A percentile compares a stretch with the other conserved stretches of the same genome.
Evolutionary conservation across 2,329 filamentous ascomycete species (phyloP).

Genomic region (Oidium heveae): DNA sequence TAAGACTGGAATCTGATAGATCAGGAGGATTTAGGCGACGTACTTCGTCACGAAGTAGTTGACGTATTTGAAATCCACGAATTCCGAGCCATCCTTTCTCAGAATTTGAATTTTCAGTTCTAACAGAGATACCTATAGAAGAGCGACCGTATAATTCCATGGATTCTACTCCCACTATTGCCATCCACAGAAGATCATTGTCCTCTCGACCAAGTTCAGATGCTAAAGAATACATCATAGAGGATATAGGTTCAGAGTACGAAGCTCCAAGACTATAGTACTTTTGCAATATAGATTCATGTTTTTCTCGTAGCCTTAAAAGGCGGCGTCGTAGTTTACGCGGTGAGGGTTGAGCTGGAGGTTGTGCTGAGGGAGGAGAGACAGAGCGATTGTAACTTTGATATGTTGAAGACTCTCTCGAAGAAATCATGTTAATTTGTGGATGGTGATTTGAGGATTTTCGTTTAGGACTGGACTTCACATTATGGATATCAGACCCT

Average conservation of each 20-base stretch:
- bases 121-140: conserved; percentile 48
- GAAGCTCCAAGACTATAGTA: conserved; percentile 79
- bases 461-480: conserved; percentile 38
- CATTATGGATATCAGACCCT: too few relatives aligned
- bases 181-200: conserved; percentile 84
- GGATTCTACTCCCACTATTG: conserved; percentile 85
- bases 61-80: conserved; percentile 59
- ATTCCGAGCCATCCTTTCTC: conserved; percentile 54
- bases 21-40: conserved; percentile 70
- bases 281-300: conserved; percentile 48
- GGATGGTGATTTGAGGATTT: conserved; percentile 35
- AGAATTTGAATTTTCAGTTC: conserved; percentile 28
- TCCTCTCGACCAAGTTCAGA: conserved; percentile 90
- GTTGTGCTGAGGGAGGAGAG: conserved; percentile 30
- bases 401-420: conserved; percentile 25
- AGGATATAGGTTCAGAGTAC: conserved; percentile 85
- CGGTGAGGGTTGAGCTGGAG: conserved; percentile 39
- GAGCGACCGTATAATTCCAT: conserved; percentile 78
- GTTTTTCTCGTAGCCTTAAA: conserved; percentile 47
- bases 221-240: conserved; percentile 79
- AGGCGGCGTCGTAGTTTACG: conserved; percentile 47
- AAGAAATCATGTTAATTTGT: conserved; percentile 33
- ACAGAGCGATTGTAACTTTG: conserved; percentile 14
- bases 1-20: conserved; percentile 25
- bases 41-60: conserved; percentile 78